Evolutionary conservation across 2,329 filamentous ascomycete species (phyloP).

Genomic region (Alternaria atra): DNA sequence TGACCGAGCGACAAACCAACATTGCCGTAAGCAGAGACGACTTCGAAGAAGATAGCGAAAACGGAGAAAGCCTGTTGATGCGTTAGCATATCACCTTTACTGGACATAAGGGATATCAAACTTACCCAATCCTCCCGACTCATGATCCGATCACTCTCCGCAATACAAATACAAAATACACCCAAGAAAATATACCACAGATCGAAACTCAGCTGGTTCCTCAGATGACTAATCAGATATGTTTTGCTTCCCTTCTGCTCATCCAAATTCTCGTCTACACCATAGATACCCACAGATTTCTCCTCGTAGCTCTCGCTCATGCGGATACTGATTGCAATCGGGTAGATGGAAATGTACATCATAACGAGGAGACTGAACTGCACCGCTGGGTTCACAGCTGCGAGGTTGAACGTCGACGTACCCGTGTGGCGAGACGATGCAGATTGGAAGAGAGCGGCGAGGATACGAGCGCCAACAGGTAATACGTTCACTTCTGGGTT

Average conservation of each 20-base stretch:
- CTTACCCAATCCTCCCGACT: slow-evolving; percentile 60
- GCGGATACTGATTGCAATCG: slow-evolving; percentile 93
- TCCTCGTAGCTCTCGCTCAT: slow-evolving; percentile 97
- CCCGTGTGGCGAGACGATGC: slow-evolving; percentile 89
- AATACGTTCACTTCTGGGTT: slow-evolving; percentile 72
- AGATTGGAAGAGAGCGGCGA: slow-evolving; percentile 91
- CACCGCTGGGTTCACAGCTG: slow-evolving; percentile 83
- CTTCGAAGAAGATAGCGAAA: slow-evolving; percentile 56
- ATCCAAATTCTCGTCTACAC: slow-evolving; percentile 52
- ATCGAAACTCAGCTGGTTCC: slow-evolving; percentile 94
- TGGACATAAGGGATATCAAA: neutral
- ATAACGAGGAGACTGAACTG: slow-evolving; percentile 95
- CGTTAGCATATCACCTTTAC: neutral
- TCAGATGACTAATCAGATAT: slow-evolving; percentile 90
- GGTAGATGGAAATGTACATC: slow-evolving; percentile 99
- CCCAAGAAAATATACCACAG: slow-evolving; percentile 96
- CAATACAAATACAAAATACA: slow-evolving; percentile 89
- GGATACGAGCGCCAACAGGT: slow-evolving; percentile 76
- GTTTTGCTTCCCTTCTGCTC: slow-evolving; percentile 67
- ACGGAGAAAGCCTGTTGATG: slow-evolving; percentile 52
- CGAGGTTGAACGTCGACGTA: slow-evolving; percentile 81
- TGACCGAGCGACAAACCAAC: slow-evolving; percentile 92
- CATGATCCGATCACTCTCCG: slow-evolving; percentile 78
- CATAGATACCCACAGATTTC: slow-evolving; percentile 79
- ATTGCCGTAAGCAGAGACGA: slow-evolving; percentile 69